Conservation (phyloP, 805 yeast genomes). For the Zygoascus tannicola region DNA sequence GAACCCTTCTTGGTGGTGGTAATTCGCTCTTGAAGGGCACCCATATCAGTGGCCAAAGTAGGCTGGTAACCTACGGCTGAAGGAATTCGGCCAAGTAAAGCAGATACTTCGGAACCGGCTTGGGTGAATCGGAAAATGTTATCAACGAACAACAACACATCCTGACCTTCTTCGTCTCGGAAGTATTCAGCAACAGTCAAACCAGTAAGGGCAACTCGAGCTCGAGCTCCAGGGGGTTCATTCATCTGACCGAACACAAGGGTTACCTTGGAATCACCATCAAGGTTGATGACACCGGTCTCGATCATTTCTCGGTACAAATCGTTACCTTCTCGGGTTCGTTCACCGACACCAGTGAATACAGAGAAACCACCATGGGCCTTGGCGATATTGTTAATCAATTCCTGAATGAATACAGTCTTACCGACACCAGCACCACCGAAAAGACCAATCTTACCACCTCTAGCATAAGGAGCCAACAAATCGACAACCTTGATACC, state of each 20-base stretch:
- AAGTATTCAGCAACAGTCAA: constrained; percentile 99
- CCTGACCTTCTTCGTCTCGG: constrained; percentile 99
- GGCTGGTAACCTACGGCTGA: constrained; percentile 99
- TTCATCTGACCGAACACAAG: constrained; percentile 99
- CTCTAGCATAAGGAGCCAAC: constrained; percentile 99
- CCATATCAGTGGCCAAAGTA: constrained; percentile 99
- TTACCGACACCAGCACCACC: constrained; percentile 99
- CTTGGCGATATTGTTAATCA: constrained; percentile 99
- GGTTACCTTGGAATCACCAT: constrained; percentile 99
- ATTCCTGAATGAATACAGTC: constrained; percentile 98
- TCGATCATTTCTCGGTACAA: constrained; percentile 99
- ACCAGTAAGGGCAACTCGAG: constrained; percentile 99
- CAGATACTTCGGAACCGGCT: constrained; percentile 99
- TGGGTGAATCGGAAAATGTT: constrained; percentile 99
- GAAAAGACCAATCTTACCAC: constrained; percentile 99
- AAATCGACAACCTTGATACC: constrained; percentile 99
- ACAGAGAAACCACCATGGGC: constrained; percentile 99
- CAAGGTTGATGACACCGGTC: constrained; percentile 99
- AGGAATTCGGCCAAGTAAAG: constrained; percentile 99
- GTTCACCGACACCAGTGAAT: constrained; percentile 99
- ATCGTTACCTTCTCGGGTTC: constrained; percentile 99
- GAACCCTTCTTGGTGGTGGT: constrained; percentile 99
- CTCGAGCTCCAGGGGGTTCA: constrained; percentile 99
- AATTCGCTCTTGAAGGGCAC: constrained; percentile 99
- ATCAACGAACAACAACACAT: constrained; percentile 97